Conservation (phyloP, 2,329 filamentous ascomycete species). For the Daldinia sp. region DNA sequence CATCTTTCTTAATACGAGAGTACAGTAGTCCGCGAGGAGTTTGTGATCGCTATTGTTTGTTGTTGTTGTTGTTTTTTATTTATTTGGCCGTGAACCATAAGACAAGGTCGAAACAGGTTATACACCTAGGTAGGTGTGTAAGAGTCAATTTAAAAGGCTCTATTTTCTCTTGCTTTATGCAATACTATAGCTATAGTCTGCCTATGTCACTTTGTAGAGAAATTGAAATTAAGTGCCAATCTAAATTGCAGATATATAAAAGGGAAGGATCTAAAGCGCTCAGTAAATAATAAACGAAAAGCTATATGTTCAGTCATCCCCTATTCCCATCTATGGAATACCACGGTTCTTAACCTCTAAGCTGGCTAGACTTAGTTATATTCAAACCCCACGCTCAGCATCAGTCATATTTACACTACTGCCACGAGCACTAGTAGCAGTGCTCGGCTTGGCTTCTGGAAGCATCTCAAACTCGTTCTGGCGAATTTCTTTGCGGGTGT, state of each 20-base stretch:
- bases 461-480: constrained; percentile 20
- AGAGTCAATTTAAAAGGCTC: too few relatives aligned
- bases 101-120: too few relatives aligned
- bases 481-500: not conserved
- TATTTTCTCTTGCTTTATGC: too few relatives aligned
- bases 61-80: too few relatives aligned
- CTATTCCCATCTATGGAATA: not conserved
- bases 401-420: constrained; percentile 7
- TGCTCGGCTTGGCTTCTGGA: constrained; percentile 18
- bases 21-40: too few relatives aligned
- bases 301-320: not conserved
- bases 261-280: not conserved
- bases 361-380: not conserved
- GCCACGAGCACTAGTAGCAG: constrained; percentile 8
- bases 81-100: too few relatives aligned
- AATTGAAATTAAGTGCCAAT: not conserved
- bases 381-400: constrained; percentile 11
- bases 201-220: not conserved
- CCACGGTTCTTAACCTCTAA: not conserved
- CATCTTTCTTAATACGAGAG: not conserved
- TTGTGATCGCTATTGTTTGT: too few relatives aligned
- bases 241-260: not conserved
- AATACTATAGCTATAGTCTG: not conserved
- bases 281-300: not conserved
- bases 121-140: too few relatives aligned